A percentile compares a stretch with the other conserved stretches of the same genome.
Conservation (phyloP, 23 red algal species). For the Gracilariopsis chorda region DNA sequence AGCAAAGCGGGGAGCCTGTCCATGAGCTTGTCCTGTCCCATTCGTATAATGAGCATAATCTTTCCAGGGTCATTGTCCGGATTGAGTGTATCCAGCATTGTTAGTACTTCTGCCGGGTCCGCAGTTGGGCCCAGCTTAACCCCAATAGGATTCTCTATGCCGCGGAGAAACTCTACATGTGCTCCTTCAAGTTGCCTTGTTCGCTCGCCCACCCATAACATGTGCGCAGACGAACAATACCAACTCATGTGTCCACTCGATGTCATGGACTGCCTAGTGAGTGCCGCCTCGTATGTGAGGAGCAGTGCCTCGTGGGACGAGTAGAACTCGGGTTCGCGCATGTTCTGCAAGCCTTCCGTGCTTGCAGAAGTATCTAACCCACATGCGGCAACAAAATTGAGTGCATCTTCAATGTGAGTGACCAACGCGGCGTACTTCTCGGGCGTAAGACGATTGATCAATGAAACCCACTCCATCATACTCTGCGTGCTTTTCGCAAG, state of each 20-base stretch:
- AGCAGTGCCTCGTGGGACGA: slow-evolving; percentile 94
- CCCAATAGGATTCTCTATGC: slow-evolving; percentile 87
- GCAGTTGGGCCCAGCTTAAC: slow-evolving; percentile 70
- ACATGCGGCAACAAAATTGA: slow-evolving; percentile 58
- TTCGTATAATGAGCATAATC: slow-evolving; percentile 80
- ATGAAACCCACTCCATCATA: slow-evolving; percentile 70
- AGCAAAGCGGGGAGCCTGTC: slow-evolving; percentile 79
- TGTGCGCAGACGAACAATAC: slow-evolving; percentile 66
- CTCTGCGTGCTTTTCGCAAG: slow-evolving; percentile 58
- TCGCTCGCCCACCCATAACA: slow-evolving; percentile 89
- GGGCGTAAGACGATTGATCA: slow-evolving; percentile 35
- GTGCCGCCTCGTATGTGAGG: slow-evolving; percentile 87
- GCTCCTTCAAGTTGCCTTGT: slow-evolving; percentile 87
- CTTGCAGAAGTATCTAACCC: slow-evolving; percentile 51
- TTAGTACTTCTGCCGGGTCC: slow-evolving; percentile 51
- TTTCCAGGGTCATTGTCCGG: slow-evolving; percentile 76
- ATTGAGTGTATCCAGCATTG: slow-evolving; percentile 75
- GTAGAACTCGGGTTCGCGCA: slow-evolving; percentile 87
- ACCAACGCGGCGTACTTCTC: slow-evolving; percentile 38
- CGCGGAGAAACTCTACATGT: slow-evolving; percentile 92
- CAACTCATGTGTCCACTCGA: background rate
- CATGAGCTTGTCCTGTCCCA: slow-evolving; percentile 69
- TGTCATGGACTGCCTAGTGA: slow-evolving; percentile 3
- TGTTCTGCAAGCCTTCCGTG: slow-evolving; percentile 37
- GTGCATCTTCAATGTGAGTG: slow-evolving; percentile 78